Evolutionary conservation across 1,139 yeast genomes (phyloP).

Genomic region (Hansenula sp.): DNA sequence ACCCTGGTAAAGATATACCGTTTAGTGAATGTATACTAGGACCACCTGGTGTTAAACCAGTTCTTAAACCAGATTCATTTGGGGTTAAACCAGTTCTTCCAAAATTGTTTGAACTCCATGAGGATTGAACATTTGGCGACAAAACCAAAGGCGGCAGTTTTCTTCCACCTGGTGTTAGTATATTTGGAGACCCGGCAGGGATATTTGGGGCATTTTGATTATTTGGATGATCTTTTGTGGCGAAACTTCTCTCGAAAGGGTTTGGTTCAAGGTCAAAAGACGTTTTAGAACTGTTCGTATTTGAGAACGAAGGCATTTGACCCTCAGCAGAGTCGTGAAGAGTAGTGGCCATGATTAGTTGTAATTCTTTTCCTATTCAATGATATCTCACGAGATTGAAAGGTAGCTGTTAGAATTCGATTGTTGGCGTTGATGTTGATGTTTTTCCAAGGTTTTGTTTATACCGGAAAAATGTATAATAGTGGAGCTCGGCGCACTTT

Average conservation of each 20-base stretch:
- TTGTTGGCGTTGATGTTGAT: background rate
- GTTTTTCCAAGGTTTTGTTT: background rate
- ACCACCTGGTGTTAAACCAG: slow-evolving; percentile 59
- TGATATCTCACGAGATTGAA: too few relatives aligned
- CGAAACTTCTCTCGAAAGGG: slow-evolving; percentile 94
- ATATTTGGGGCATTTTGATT: slow-evolving; percentile 11
- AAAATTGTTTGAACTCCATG: slow-evolving; percentile 22
- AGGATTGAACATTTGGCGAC: slow-evolving; percentile 28
- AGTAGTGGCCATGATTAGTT: slow-evolving; percentile 4
- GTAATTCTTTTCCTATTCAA: slow-evolving; percentile 4
- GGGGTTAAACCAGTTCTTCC: slow-evolving; percentile 63
- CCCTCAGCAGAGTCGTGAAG: background rate
- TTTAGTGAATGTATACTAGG: slow-evolving; percentile 20
- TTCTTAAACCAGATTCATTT: slow-evolving; percentile 60
- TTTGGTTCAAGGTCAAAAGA: slow-evolving; percentile 83
- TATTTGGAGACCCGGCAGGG: slow-evolving; percentile 41
- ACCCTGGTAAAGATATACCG: slow-evolving; percentile 34
- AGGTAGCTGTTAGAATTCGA: too few relatives aligned
- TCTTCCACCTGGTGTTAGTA: slow-evolving; percentile 56
- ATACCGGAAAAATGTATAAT: too few relatives aligned
- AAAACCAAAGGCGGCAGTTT: slow-evolving; percentile 50
- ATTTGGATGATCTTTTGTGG: slow-evolving; percentile 28
- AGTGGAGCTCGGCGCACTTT: too few relatives aligned
- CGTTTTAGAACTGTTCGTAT: slow-evolving; percentile 8
- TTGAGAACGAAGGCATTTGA: background rate